Conservation (phyloP, 176 grass and related monocot species). For the Areca catechu region DNA sequence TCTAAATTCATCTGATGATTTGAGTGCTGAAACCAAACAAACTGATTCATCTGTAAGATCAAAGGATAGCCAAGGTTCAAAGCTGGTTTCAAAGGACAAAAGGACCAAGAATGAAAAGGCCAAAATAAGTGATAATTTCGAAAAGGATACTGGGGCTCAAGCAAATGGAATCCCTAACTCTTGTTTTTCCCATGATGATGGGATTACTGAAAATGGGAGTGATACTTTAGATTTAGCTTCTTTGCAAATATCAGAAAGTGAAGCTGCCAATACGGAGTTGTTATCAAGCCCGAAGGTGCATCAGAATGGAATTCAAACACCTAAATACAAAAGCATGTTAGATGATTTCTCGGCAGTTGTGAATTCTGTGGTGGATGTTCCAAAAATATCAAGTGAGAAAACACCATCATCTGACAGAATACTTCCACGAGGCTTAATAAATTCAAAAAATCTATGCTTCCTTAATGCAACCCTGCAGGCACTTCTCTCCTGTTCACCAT, state of each 20-base stretch:
- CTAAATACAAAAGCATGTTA: constrained; percentile 28
- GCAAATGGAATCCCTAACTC: constrained; percentile 37
- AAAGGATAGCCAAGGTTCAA: constrained; percentile 13
- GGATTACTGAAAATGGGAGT: constrained; percentile 16
- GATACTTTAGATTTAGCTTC: constrained; percentile 15
- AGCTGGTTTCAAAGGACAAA: constrained; percentile 15
- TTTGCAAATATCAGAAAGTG: constrained; percentile 1
- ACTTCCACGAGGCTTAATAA: constrained; percentile 78
- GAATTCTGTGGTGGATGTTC: background rate
- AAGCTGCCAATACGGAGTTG: background rate
- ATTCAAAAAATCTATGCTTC: constrained; percentile 92
- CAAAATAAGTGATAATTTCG: constrained; percentile 15
- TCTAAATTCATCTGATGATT: constrained; percentile 28
- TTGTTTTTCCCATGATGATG: constrained; percentile 29
- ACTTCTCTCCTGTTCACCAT: constrained; percentile 70
- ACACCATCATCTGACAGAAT: constrained; percentile 27
- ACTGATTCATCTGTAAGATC: constrained; percentile 31
- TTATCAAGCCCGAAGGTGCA: constrained; percentile 16
- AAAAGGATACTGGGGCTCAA: constrained; percentile 25
- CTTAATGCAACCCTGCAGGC: constrained; percentile 89
- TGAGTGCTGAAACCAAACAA: constrained; percentile 20
- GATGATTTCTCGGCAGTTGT: constrained; percentile 29
- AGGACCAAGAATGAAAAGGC: constrained; percentile 17
- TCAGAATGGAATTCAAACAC: constrained; percentile 25
- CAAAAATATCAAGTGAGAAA: constrained; percentile 32